Evolutionary conservation across 768 basidiomycete genomes (phyloP), one percentile per base, ranked within the genome.

Genomic region (Termitomyces titanicus): DNA sequence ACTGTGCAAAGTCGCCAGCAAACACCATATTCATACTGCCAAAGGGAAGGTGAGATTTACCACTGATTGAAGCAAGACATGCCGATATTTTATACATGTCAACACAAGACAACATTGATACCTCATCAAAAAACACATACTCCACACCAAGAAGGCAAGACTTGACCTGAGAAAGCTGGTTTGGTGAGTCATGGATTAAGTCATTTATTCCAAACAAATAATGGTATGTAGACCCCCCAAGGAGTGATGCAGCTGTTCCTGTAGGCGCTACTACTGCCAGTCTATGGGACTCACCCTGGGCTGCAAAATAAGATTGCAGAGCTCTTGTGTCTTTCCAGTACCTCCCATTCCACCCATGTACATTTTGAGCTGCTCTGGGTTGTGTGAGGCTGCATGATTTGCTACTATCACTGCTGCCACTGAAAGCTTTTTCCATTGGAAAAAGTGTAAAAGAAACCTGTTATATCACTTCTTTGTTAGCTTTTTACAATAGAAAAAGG

Each of bases 1-100:
- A 53, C 42, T 79, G 75, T 6, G 72, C 75, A 67, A 78, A 76
- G 48, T 78, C 76, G 10, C 75, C 74, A 6, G 74, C 72, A 53
- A 78, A 66, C 15, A 77, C 70, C 31, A 77, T 65, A 44, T 72
- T 73, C 20, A 72, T 64, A 1, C 74, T 73, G 22, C 73, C 73
- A 61, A 71, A 70, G n/a, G 65, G 55, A 3, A 38, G 4, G 5
- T 48, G 3, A 2, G 25, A 2, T 10, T 35, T 17, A 6, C 29
- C 42, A 18, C 18, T 35, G 1, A 56, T 37, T 38, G 11, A 7
- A n/a, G 35, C 17, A 3, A 57, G 27, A 6, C 57, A 29, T 3
- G 54, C 61, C 31, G 50, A 53, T 0, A 64, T 58, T 1, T 6
- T 9, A 25, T 54, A 59, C 3, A 60, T n/a, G 15, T 58, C 56